Evolutionary conservation across 768 basidiomycete genomes (phyloP), one percentile per base, ranked within the genome.

Genomic region (Aureoboletus auriporus): DNA sequence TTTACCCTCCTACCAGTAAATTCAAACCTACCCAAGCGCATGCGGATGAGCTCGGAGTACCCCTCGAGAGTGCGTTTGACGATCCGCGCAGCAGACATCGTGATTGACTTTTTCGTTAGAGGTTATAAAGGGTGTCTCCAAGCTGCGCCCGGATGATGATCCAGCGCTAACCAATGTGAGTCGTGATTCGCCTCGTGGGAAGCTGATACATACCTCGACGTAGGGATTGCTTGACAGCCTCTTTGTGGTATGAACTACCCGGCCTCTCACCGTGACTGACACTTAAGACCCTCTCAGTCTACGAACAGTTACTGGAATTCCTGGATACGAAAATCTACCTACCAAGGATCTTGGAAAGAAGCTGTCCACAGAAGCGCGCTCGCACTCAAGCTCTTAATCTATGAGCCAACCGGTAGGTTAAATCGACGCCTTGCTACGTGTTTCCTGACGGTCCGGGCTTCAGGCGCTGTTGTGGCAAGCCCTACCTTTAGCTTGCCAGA

Each of bases 401-500:
- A 80, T 59, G 93, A 95, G 62, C 93, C 93, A 2, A 96, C 90
- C 2, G 88, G 86, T 80, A 40, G 8, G 71, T 27, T 13, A 8
- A 16, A 20, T 12, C 14, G 13, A 6, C 1, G 10, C 8, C 12
- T 20, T 8, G 9, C 8, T 12, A 27, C 2, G 36, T 6, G 38
- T 44, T 33, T 39, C 29, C 27, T 44, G 11, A 47, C 16, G 30
- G 17, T 42, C n/a, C 14, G 44, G 47, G 47, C 54, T 26, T 47
- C 62, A 75, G 91, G 93, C 20, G 93, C 94, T 2, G 87, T 96
- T 41, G 86, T 97, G 8, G 95, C 95, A 0, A 93, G 91, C 53
- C 93, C 95, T 1, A 97, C 94, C 0, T 97, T 98, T 69, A 91
- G 89, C 53, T 71, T 97, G 10, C 94, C 94, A 0, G 94, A 96